phyloP scores from a whole-genome alignment of 2,329 filamentous ascomycete species.

The Botrytis fabae region DNA sequence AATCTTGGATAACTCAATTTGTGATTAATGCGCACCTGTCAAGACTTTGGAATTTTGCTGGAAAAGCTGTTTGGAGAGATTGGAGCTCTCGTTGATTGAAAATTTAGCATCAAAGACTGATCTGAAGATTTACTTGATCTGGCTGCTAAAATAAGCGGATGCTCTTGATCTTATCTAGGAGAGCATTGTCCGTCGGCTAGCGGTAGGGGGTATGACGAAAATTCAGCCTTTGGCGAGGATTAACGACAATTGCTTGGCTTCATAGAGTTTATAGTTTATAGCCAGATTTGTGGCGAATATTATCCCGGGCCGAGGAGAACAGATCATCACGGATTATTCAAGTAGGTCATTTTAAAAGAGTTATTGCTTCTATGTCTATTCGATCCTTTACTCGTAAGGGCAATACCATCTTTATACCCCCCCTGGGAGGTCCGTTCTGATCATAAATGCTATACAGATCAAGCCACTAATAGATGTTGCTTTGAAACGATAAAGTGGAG shows the following conservation, averaged over 20 bases:
- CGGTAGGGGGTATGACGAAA: too few species aligned
- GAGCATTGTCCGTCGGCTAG: background rate
- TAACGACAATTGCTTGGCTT: background rate
- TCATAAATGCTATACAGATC: background rate
- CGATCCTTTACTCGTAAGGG: too few species aligned
- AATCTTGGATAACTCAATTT: background rate
- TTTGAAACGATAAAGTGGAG: background rate
- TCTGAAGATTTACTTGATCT: background rate
- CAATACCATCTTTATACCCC: background rate
- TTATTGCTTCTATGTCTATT: background rate
- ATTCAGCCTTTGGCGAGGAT: background rate
- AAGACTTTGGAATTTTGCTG: background rate
- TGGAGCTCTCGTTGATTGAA: background rate
- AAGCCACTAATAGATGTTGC: background rate
- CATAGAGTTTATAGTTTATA: fast-evolving
- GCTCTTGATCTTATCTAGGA: background rate
- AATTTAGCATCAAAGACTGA: background rate
- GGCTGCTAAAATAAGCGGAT: background rate
- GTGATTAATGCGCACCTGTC: background rate
- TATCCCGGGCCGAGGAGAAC: background rate
- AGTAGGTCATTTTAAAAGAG: background rate
- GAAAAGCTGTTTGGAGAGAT: background rate
- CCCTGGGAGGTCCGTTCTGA: background rate
- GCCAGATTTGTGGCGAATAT: too few species aligned
- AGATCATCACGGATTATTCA: background rate